phyloP scores from a whole-genome alignment of 495 filamentous ascomycete genomes.

The Aspergillus mulundensis region DNA sequence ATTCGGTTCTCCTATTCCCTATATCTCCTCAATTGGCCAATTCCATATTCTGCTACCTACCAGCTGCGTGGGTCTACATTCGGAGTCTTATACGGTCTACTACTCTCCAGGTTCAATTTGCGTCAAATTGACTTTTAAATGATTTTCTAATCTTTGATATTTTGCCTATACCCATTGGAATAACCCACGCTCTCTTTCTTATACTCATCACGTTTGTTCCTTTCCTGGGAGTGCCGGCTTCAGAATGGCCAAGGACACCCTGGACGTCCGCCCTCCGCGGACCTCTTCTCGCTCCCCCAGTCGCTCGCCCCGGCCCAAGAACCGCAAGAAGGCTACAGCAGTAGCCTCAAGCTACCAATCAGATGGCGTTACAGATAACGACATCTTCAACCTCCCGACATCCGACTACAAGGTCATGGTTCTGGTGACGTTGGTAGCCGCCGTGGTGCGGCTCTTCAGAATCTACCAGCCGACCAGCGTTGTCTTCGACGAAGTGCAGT shows the following conservation, averaged over 20 bases:
- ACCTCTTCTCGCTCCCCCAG: slow-evolving; percentile 37
- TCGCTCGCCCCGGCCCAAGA: slow-evolving; percentile 41
- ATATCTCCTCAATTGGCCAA: slow-evolving; percentile 17
- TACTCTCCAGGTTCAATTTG: background rate
- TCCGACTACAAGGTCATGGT: slow-evolving; percentile 77
- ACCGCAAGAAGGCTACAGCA: slow-evolving; percentile 29
- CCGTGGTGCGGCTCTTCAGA: slow-evolving; percentile 81
- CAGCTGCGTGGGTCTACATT: slow-evolving; percentile 20
- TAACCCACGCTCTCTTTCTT: slow-evolving; percentile 12
- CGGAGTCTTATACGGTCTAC: slow-evolving; percentile 3
- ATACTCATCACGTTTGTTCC: slow-evolving; percentile 7
- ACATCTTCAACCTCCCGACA: slow-evolving; percentile 58
- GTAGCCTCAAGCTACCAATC: slow-evolving; percentile 41
- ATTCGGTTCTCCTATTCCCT: slow-evolving; percentile 13
- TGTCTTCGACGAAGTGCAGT: slow-evolving; percentile 99
- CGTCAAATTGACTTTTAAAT: slow-evolving; percentile 5
- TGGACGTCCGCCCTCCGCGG: slow-evolving; percentile 37
- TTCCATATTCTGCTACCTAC: slow-evolving; percentile 12
- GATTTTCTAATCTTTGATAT: slow-evolving; percentile 4
- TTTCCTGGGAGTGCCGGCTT: background rate
- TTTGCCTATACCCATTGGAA: slow-evolving; percentile 9
- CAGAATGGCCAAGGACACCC: slow-evolving; percentile 35
- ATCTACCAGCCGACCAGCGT: slow-evolving; percentile 96
- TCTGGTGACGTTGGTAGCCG: slow-evolving; percentile 68
- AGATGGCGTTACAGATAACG: slow-evolving; percentile 50